Base-by-base conservation (phyloP, 2,329 filamentous ascomycete genomes). In the Lachnellula occidentalis region DNA sequence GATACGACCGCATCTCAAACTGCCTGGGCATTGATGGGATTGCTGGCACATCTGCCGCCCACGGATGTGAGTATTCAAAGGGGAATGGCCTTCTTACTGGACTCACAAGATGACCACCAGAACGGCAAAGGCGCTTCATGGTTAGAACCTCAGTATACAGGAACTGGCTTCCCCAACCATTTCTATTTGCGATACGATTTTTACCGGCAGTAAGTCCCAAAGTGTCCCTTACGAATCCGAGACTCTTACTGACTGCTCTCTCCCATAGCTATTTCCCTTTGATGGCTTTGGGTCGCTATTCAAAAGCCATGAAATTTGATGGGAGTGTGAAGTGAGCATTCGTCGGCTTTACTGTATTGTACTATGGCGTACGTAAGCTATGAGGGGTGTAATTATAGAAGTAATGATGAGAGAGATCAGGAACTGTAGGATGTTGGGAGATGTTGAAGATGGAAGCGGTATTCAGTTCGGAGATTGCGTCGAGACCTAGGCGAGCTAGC, bases 1-100 rank as follows among this genome's bases (percentile, higher is more conserved):
- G n/a, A 21, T 2, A 24, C 21, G 12, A 52, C 49, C 1, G 17
- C 54, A 11, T 24, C 49, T 14, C 54, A 56, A 15, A 56, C 54
- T 4, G 54, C 54, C 9, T 56, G 54, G 54, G 54, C 43, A 14
- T 17, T 56, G 12, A 43, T 52, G 43, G 34, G 17, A 5, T 22
- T 56, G 14, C 36, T 48, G 3, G 14, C 49, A 24, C 24, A 41
- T 42, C 15, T 21, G 8, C 21, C 22, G 17, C 49, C 43, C 3
- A 36, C 27, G 17, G 54, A 51, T 24, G 24, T 22, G 19, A 17
- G 5, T 24, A 21, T 24, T 24, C 24, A 24, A 24, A 24, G 24
- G 7, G 24, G 24, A 24, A 24, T 24, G 7, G 24, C 24, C 5
- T 24, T 24, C 24, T 24, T 24, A 6, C 24, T 24, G 24, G 24